Evolutionary conservation across 345 rosid genomes (phyloP), one percentile per base, ranked within the genome.

Genomic region (Diplotaxis tenuifolia): DNA sequence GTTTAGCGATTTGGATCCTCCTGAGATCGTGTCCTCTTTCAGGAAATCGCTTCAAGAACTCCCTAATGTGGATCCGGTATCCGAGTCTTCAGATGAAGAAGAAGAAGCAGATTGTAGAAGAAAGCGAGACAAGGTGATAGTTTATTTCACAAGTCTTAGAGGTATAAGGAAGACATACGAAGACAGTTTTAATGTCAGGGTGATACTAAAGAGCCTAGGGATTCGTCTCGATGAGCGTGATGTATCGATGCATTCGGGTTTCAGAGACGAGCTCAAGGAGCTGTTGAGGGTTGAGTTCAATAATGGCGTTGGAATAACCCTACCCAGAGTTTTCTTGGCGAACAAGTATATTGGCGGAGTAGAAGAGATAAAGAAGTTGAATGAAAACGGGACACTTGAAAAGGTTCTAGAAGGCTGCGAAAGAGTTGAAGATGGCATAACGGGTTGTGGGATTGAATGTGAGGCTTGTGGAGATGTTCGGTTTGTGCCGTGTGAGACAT

Each of bases 401-500:
- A 84, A 83, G 75, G 57, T 82, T 10, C 61, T 88, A 0, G 81
- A 84, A 67, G 80, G 75, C 9, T 91, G 98, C 20, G 82, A 86
- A 65, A 84, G 16, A 71, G 82, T 75, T 42, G 83, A 83, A n/a
- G 82, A 81, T 21, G 75, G 67, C 2, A 28, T 76, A 1, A 20
- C 9, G 1, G 79, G 73, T 1, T 72, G 23, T 52, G 77, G 78
- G 10, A 82, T 77, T 5, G 82, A 82, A 23, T 93, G 98, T 71
- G 88, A 90, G 73, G 96, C 87, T 49, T 93, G 98, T 75, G 97
- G 94, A 20, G 97, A 91, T 73, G 16, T 93, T 29, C 65, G 98
- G 79, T 93, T 93, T 78, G 83, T 91, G 79, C 98, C 94, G 0
- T 93, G 98, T 78, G 92, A 89, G 68, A 86, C 94, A 6, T 93